These are phyloP conservation scores for Diutina ranongensis DNA, from an alignment of 1,139 yeast genomes.

Conservation along the genomic window DNA sequence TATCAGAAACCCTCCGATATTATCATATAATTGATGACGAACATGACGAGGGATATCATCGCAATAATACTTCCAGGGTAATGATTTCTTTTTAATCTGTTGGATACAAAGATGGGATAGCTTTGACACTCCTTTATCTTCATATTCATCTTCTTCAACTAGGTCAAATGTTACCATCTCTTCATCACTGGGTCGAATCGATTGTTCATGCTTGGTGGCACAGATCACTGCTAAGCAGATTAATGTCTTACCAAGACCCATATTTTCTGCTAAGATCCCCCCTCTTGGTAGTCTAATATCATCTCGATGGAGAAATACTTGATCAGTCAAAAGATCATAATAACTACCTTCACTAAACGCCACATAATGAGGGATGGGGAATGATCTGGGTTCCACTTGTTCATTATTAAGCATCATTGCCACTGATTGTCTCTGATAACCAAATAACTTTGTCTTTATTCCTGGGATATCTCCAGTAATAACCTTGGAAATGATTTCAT, in stretches of 20 bases:
- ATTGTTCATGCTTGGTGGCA: slow-evolving; percentile 36
- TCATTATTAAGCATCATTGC: slow-evolving; percentile 50
- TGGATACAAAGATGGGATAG: slow-evolving; percentile 32
- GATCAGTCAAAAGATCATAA: slow-evolving; percentile 22
- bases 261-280: slow-evolving; percentile 65
- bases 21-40: slow-evolving; percentile 17
- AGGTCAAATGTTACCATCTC: neutral
- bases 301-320: slow-evolving; percentile 24
- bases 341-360: slow-evolving; percentile 13
- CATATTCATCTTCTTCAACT: slow-evolving; percentile 17
- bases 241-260: slow-evolving; percentile 67
- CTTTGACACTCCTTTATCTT: slow-evolving; percentile 13
- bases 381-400: slow-evolving; percentile 16
- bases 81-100: slow-evolving; percentile 30
- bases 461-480: slow-evolving; percentile 28
- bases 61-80: slow-evolving; percentile 45
- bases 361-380: slow-evolving; percentile 34
- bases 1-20: slow-evolving; percentile 32
- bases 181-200: neutral
- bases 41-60: slow-evolving; percentile 35
- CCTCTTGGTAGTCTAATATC: slow-evolving; percentile 41
- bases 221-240: slow-evolving; percentile 54
- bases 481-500: neutral
- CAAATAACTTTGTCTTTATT: slow-evolving; percentile 37
- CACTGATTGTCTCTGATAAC: slow-evolving; percentile 47